These are phyloP conservation scores for Pisolithus tinctorius DNA, from an alignment of 768 basidiomycete species.

Conservation along the genomic window DNA sequence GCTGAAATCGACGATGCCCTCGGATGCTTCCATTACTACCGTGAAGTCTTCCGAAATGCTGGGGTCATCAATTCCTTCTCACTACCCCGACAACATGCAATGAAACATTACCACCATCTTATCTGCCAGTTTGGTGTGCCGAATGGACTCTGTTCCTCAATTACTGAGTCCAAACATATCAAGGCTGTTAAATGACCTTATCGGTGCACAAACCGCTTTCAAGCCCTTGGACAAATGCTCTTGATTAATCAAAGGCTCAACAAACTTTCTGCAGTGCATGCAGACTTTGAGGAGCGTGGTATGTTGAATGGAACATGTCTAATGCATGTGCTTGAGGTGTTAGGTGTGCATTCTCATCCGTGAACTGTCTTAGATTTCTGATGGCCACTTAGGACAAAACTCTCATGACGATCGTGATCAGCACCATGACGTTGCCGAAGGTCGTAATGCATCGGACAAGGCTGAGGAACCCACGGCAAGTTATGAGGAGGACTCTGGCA, in stretches of 20 bases:
- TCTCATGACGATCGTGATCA: background rate
- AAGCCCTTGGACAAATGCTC: conserved; percentile 27
- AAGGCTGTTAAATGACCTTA: conserved; percentile 31
- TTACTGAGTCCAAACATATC: no score
- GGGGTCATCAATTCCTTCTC: no score
- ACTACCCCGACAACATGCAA: no score
- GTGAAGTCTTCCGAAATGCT: conserved; percentile 9
- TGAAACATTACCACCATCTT: conserved; percentile 17
- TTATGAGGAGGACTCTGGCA: no score
- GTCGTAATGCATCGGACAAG: no score
- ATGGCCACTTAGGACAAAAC: background rate
- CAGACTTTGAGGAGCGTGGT: conserved; percentile 12
- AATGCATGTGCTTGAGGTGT: background rate
- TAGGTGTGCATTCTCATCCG: no score
- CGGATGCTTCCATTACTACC: conserved; percentile 15
- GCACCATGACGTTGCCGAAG: conserved; percentile 8
- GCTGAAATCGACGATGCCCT: conserved; percentile 13
- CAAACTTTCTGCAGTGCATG: conserved; percentile 17
- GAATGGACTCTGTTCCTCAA: conserved; percentile 19
- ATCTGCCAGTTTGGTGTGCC: conserved; percentile 26
- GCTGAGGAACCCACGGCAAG: no score
- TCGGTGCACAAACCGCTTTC: conserved; percentile 16
- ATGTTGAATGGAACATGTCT: conserved; percentile 17
- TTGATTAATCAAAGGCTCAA: background rate
- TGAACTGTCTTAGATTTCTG: background rate